These are phyloP conservation scores for Fusarium irregulare DNA, from an alignment of 2,329 filamentous ascomycete species.

Conservation along the genomic window DNA sequence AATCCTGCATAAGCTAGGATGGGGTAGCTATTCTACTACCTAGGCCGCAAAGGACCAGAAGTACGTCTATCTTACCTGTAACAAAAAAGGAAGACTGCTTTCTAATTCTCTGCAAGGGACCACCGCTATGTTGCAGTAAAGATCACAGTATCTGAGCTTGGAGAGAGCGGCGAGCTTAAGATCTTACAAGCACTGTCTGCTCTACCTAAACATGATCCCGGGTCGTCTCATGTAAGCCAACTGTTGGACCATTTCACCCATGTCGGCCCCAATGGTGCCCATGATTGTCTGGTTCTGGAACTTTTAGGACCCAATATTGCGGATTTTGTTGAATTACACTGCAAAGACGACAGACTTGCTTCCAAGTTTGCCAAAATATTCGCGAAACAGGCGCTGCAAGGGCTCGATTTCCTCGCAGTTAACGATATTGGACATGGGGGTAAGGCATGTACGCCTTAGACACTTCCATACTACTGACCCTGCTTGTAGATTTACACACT, in stretches of 20 bases:
- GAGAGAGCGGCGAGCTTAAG: background rate
- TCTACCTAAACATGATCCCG: background rate
- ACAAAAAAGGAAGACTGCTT: too few species aligned
- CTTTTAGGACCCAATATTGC: slow-evolving; percentile 15
- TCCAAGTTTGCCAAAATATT: slow-evolving; percentile 15
- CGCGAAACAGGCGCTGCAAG: slow-evolving; percentile 23
- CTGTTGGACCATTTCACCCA: slow-evolving; percentile 22
- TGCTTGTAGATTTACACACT: slow-evolving; percentile 30
- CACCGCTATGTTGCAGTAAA: slow-evolving; percentile 34
- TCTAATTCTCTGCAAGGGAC: background rate
- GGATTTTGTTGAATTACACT: slow-evolving; percentile 4
- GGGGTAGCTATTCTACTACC: slow-evolving; percentile 57
- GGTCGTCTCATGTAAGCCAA: background rate
- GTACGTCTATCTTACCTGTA: background rate
- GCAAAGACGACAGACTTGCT: slow-evolving; percentile 16
- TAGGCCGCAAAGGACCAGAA: slow-evolving; percentile 55
- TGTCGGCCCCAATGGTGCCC: slow-evolving; percentile 19
- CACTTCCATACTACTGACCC: background rate
- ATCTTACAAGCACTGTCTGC: slow-evolving; percentile 7
- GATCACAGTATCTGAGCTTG: background rate
- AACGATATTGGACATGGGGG: slow-evolving; percentile 38
- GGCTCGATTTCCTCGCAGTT: slow-evolving; percentile 24
- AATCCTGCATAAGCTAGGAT: slow-evolving; percentile 58
- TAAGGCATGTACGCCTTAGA: background rate
- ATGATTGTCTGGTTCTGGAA: slow-evolving; percentile 27